These are phyloP conservation scores for Solanum sejunctum DNA, from an alignment of 257 asterid species.

Conservation along the genomic window DNA sequence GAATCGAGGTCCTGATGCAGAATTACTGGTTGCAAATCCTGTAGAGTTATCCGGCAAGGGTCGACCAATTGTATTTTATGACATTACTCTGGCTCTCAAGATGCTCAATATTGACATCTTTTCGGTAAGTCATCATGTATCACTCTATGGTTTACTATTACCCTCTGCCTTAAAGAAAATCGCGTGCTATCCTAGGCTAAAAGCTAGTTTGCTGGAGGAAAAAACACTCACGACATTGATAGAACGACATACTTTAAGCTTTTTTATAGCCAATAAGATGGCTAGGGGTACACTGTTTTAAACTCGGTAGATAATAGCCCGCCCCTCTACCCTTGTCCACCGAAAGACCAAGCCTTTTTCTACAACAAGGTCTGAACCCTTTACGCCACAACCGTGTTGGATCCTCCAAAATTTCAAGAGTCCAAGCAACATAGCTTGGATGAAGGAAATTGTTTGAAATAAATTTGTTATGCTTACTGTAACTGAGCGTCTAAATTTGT, in stretches of 20 bases:
- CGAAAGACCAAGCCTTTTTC: not conserved
- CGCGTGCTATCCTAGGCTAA: not conserved
- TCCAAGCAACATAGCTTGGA: not conserved
- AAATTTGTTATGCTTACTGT: not conserved
- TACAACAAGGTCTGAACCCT: not conserved
- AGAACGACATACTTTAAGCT: not conserved
- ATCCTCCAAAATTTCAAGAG: not conserved
- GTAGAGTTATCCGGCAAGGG: conserved; percentile 83
- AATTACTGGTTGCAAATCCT: conserved; percentile 74
- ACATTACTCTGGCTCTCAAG: conserved; percentile 82
- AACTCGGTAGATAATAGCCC: not conserved
- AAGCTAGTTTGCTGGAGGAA: not conserved
- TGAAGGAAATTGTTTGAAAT: not conserved
- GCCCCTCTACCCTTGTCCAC: not conserved
- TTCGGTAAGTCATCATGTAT: conserved; percentile 37
- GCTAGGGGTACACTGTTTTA: not conserved
- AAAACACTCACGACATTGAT: not conserved
- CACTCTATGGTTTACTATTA: not conserved
- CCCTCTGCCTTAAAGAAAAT: not conserved
- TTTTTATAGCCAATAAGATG: not conserved
- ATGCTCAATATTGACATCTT: conserved; percentile 59
- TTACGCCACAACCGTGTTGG: not conserved
- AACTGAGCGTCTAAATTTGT: not conserved
- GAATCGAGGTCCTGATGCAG: conserved; percentile 85
- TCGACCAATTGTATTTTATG: conserved; percentile 73